Base-by-base conservation (phyloP, 192 early-diverging fungal species). In the Backusella sp. region DNA sequence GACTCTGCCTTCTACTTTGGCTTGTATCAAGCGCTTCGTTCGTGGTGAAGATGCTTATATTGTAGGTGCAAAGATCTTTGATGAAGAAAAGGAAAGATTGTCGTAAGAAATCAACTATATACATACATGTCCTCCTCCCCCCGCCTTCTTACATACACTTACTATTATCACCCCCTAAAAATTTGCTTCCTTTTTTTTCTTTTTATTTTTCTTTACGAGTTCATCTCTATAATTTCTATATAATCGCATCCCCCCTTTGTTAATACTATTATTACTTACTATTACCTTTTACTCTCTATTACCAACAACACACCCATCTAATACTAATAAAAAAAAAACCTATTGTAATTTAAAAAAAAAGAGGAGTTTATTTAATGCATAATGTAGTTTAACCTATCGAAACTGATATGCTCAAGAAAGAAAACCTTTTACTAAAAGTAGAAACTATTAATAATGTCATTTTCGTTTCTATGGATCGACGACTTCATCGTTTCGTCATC, bases 1-100 rank as follows among this genome's bases (percentile, higher is more conserved):
- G 83, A 87, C 86, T 37, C 75, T 87, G 12, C 86, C 86, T 37
- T 81, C 79, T 36, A 85, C 84, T 32, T 53, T 84, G 76, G 84
- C 82, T 17, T 85, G 84, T 49, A 35, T 85, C 6, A 85, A 84
- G 68, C 73, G 84, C 5, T 56, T 85, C 11, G 53, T 49, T 11
- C 72, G 75, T 49, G 28, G 62, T 6, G 81, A 85, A 15, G 73
- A 82, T 19, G 56, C 77, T 69, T 85, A 85, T 69, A 73, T 82
- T 76, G 84, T 85, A 15, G 71, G 78, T 17, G 73, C 80, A 62
- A 85, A 85, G 67, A 12, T 83, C 30, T 85, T 85, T 71, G 30
- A 77, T 1, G 80, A 82, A 39, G 73, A 78, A 17, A 59, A 59
- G 23, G 56, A 59, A 59, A 59, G 56, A 59, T 59, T 59, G 56